Evolutionary conservation across 192 early-diverging fungal genomes (phyloP), one percentile per base, ranked within the genome.

Genomic region (Dimargaris cristalligena): DNA sequence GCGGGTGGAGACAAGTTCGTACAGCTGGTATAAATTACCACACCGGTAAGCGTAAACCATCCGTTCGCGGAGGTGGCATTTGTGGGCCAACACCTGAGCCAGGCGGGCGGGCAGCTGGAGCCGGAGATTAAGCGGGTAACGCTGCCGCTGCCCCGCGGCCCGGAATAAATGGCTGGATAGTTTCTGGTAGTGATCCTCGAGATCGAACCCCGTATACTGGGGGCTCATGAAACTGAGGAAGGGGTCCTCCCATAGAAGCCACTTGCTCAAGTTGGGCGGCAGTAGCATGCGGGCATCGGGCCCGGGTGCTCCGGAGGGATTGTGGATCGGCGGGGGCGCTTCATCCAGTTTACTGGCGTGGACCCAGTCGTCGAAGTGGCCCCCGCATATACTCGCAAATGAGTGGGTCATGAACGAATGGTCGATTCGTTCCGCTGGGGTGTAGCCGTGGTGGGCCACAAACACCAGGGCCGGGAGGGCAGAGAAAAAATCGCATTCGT

Each of bases 401-500:
- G 64, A 67, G 33, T 70, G 65, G 63, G 78, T 78, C 67, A 92
- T 63, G 44, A 74, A 61, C 32, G 41, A 59, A 23, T 72, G 63
- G 49, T 82, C 79, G 34, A 88, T 75, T 46, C 87, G 84, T n/a
- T 63, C 51, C 28, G 72, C 69, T 18, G 69, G 60, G 33, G 80
- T 81, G 67, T 91, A 87, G 2, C 79, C 80, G 62, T 87, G 85
- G 62, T 89, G 78, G 29, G 78, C 81, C 62, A 78, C 91, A 51
- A 86, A 87, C 23, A 84, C 63, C 62, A 92, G 68, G 4, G 78
- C 87, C 16, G 90, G 90, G 34, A 92, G 69, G 16, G 83, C 71
- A 0, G 88, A 88, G 63, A 77, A 85, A 67, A 90, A 78, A 64
- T 90, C 90, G 65, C 83, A 92, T 70, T 92, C 90, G 68, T 91